phyloP scores from a whole-genome alignment of 306 rosid genomes.

The Inga leiocalycina region DNA sequence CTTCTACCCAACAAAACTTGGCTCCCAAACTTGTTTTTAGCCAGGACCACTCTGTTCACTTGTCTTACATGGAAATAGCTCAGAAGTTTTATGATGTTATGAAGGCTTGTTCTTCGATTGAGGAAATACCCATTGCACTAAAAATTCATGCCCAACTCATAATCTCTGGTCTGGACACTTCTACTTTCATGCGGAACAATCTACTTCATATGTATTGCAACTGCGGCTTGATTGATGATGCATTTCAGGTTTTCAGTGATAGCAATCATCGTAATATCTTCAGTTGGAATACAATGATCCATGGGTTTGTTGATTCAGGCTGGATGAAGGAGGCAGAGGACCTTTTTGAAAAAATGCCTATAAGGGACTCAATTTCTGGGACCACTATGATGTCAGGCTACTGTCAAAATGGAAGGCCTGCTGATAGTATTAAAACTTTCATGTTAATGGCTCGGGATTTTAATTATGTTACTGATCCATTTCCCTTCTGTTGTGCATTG shows the following conservation, averaged over 20 bases:
- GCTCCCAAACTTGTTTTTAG: not conserved
- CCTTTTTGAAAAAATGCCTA: constrained; percentile 63
- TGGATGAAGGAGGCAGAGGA: constrained; percentile 46
- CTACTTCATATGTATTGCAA: constrained; percentile 62
- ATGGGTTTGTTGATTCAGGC: constrained; percentile 47
- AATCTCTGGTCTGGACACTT: constrained; percentile 55
- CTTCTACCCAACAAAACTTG: not conserved
- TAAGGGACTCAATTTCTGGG: constrained; percentile 67
- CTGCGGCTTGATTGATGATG: constrained; percentile 50
- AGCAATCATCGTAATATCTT: constrained; percentile 45
- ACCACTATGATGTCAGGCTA: constrained; percentile 69
- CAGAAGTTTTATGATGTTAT: constrained; percentile 60
- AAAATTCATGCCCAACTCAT: constrained; percentile 72
- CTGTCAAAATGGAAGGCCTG: constrained; percentile 50
- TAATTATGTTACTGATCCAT: not conserved
- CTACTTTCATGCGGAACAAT: constrained; percentile 65
- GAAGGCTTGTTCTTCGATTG: constrained; percentile 54
- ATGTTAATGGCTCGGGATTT: constrained; percentile 40
- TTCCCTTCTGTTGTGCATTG: not conserved
- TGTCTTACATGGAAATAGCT: constrained; percentile 60
- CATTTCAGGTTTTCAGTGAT: constrained; percentile 43
- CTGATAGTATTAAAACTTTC: constrained; percentile 42
- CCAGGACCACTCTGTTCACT: constrained; percentile 13
- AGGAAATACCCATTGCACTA: constrained; percentile 48
- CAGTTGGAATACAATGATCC: constrained; percentile 67